Base-by-base conservation (phyloP, 441 rosid species). In the Pelargonium citronellum region DNA sequence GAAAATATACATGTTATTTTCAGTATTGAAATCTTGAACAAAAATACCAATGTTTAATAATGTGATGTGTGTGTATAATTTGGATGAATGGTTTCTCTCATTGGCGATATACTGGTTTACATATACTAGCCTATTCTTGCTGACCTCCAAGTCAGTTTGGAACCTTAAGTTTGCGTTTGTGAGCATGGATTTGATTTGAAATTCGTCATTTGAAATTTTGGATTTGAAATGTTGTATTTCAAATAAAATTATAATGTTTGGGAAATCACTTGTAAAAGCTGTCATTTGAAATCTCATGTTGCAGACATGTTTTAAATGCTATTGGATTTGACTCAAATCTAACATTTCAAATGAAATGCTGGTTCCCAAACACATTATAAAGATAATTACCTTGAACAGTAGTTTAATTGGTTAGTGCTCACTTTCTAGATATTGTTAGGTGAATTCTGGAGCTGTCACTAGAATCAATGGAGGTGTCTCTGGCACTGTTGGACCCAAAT, bases 401-500 rank as follows among this genome's bases (percentile, higher is more conserved):
- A 55, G 20, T 55, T 16, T 5, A 53, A n/a, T 15, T 53, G 19
- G 17, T 53, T 53, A 15, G 5, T 53, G 20, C 17, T 53, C 60
- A 15, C 60, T 53, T 53, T 53, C 7, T 15, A 55, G 61, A 34
- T 34, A 34, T 34, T 34, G 39, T 34, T 34, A 34, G 39, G 39
- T 16, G 61, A 55, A 15, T 55, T 55, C 22, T 55, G 61, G 61
- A 20, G 22, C 19, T 55, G 16, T 55, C 22, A 55, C 22, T 55
- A n/a, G 16, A 16, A 55, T 55, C 61, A 55, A 55, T 55, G 61
- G 61, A 55, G 61, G 61, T 55, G 61, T 17, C 61, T 7, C 61
- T 55, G 20, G 61, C 61, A 16, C 7, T 55, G 22, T 55, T 61
- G 39, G 65, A 61, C 65, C 65, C 65, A 9, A 61, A 61, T 61